A percentile compares a stretch with the other conserved stretches of the same genome.
phyloP scores from a whole-genome alignment of 2,329 filamentous ascomycete genomes.

The Pseudofabraea citricarpa region DNA sequence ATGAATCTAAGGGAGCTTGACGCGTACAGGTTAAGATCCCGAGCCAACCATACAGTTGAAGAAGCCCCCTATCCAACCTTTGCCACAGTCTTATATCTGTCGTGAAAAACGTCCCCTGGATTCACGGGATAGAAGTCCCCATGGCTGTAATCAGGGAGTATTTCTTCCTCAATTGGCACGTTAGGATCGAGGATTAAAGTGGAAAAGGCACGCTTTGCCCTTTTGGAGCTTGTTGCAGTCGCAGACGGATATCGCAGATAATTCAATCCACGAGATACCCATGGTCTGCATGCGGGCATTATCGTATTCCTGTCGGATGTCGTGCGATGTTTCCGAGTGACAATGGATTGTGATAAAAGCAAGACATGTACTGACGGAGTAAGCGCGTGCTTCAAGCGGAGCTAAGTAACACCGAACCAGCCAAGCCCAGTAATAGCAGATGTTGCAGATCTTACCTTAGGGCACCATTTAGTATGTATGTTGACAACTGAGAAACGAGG shows the following conservation, averaged over 20 bases:
- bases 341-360: too few relatives aligned
- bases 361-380: too few relatives aligned
- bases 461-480: conserved; percentile 3
- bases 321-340: too few relatives aligned
- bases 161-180: conserved; percentile 8
- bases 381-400: too few relatives aligned
- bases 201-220: background rate
- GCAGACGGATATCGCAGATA: background rate
- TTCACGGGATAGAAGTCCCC: conserved; percentile 7
- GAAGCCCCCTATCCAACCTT: conserved; percentile 35
- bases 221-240: too few relatives aligned
- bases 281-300: conserved; percentile 2
- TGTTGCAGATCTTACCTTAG: too few relatives aligned
- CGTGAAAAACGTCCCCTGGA: conserved; percentile 24
- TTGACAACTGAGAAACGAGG: too few relatives aligned
- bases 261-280: conserved; percentile 1
- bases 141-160: conserved; percentile 7
- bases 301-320: too few relatives aligned
- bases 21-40: conserved; percentile 19
- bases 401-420: too few relatives aligned
- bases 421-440: too few relatives aligned
- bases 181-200: conserved; percentile 5
- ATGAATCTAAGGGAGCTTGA: conserved; percentile 2
- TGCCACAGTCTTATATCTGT: conserved; percentile 30
- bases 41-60: conserved; percentile 36